Evolutionary conservation across 192 early-diverging fungal genomes (phyloP), one percentile per base, ranked within the genome.

Genomic region (Coemansia furcata): DNA sequence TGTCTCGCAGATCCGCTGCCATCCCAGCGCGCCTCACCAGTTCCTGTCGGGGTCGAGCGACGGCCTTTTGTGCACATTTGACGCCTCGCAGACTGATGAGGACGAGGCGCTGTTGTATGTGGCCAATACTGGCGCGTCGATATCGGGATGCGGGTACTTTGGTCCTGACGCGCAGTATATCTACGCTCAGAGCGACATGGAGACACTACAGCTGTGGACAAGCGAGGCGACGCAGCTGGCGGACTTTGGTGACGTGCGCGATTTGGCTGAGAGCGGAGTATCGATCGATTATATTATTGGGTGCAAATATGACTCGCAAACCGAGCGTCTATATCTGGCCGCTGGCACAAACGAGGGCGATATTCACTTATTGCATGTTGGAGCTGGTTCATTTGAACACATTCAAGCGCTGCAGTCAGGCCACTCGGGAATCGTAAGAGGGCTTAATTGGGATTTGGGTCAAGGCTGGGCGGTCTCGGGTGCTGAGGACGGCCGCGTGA

Each of bases 131-230:
- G 85, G 85, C 15, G 87, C 94, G 15, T 93, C 93, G 6, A 85
- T 99, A n/a, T 86, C 87, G 71, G 89, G 86, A 63, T 74, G 90
- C 62, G 96, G 96, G 4, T 99, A 91, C 78, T 98, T 98, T 80
- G 97, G 97, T 14, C 94, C 95, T 2, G 72, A 73, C 9, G 84
- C 85, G n/a, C 94, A 98, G 80, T 97, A 93, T 76, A 62, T 98
- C 7, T 99, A 93, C 67, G 87, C 86, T 43, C 74, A 93, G 12
- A 96, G 90, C 33, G 95, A 98, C 69, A 89, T 94, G 67, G 95
- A 99, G 73, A 97, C 96, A 0, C 87, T 97, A 29, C 89, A 91
- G 42, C 67, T 98, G 26, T 94, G 91, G 85, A 90, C 76, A 10
- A 65, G 46, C 61, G 74, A 83, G 21, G 72, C 76, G 11, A 78